A percentile compares a stretch with the other conserved stretches of the same genome.
Conservation (phyloP, 2,329 filamentous ascomycete species). For the Sarocladium strictum region DNA sequence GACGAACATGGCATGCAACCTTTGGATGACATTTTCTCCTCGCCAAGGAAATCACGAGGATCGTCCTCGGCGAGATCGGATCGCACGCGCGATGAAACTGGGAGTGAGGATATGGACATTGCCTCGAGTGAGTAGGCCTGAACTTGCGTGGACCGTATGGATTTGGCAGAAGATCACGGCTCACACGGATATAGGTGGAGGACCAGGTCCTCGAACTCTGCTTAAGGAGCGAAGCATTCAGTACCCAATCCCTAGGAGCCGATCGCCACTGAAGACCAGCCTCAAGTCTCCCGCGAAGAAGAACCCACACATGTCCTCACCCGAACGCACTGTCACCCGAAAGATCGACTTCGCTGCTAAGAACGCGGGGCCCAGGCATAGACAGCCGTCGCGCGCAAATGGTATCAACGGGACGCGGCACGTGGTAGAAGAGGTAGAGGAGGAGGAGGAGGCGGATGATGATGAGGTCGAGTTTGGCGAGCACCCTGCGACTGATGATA, state of each 20-base stretch:
- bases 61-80: conserved; percentile 15
- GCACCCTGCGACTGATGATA: conserved; percentile 4
- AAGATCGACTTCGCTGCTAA: conserved; percentile 44
- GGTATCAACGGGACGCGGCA: conserved; percentile 22
- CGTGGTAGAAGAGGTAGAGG: conserved; percentile 15
- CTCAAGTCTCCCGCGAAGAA: conserved; percentile 56
- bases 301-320: conserved; percentile 50
- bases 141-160: too few relatives aligned
- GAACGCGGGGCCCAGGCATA: conserved; percentile 11
- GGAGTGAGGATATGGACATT: conserved; percentile 47
- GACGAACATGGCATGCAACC: conserved; percentile 92
- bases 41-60: conserved; percentile 53
- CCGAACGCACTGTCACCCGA: conserved; percentile 43
- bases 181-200: conserved; percentile 33
- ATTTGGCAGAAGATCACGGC: too few relatives aligned
- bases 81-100: conserved; percentile 18
- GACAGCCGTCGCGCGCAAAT: conserved; percentile 15
- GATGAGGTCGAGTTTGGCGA: conserved; percentile 27
- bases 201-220: conserved; percentile 47
- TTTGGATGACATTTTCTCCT: conserved; percentile 82
- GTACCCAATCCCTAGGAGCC: conserved; percentile 39
- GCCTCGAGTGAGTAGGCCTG: conserved; percentile 43
- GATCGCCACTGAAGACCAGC: conserved; percentile 59
- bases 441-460: conserved; percentile 20
- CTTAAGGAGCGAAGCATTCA: conserved; percentile 45